phyloP scores from a whole-genome alignment of 164 flowering plant species.

The Echeveria elegans region DNA sequence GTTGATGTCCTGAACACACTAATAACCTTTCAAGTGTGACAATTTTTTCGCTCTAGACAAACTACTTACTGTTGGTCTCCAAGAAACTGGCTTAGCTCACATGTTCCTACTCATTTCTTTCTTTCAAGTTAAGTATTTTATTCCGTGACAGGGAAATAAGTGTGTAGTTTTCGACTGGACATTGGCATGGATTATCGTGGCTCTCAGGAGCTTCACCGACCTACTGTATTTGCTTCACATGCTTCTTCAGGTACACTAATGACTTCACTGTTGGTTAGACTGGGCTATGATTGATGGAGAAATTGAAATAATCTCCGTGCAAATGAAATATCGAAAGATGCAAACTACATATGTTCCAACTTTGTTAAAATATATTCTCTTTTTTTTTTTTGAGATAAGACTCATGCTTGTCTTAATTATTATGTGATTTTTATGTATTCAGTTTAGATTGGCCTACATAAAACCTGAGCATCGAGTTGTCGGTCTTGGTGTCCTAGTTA shows the following conservation, averaged over 20 bases:
- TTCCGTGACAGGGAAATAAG: conserved; percentile 33
- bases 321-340: background rate
- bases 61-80: background rate
- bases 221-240: conserved; percentile 60
- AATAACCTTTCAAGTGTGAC: background rate
- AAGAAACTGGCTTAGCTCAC: background rate
- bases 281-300: background rate
- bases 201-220: conserved; percentile 67
- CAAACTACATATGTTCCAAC: background rate
- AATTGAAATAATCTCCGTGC: background rate
- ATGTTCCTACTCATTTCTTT: background rate
- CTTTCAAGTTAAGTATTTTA: background rate
- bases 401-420: too few relatives aligned
- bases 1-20: too few relatives aligned
- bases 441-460: conserved; percentile 18
- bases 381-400: too few relatives aligned
- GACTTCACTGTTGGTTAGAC: background rate
- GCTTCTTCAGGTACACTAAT: conserved; percentile 64
- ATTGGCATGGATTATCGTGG: conserved; percentile 41
- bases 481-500: conserved; percentile 83
- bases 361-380: too few relatives aligned
- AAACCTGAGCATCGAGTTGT: conserved; percentile 73
- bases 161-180: conserved; percentile 59
- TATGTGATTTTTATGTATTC: background rate
- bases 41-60: too few relatives aligned